Percentiles rank a stretch among this genome's conserved stretches.
phyloP scores from a whole-genome alignment of 2,329 filamentous ascomycete species.

The Simplicillium aogashimaense region DNA sequence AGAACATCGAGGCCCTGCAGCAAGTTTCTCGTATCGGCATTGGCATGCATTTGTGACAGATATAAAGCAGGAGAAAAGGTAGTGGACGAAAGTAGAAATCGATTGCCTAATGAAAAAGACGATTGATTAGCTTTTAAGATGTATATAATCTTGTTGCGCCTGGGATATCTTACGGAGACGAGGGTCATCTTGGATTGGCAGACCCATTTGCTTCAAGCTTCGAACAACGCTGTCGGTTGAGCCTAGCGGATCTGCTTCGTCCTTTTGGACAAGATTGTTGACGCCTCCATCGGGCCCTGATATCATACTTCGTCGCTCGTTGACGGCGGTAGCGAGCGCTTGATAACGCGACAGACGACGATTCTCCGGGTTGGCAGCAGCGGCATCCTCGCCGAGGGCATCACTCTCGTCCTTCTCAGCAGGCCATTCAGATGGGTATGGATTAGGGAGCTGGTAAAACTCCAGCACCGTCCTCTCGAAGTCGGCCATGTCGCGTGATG shows the following conservation, averaged over 20 bases:
- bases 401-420: constrained; percentile 63
- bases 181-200: constrained; percentile 76
- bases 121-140: neutral
- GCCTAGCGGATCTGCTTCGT: constrained; percentile 90
- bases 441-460: constrained; percentile 75
- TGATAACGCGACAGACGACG: constrained; percentile 73
- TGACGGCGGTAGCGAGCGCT: constrained; percentile 67
- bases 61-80: constrained; percentile 90
- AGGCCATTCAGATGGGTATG: constrained; percentile 80
- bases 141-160: neutral
- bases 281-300: constrained; percentile 61
- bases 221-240: constrained; percentile 77
- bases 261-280: constrained; percentile 74
- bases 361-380: constrained; percentile 34
- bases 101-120: constrained; percentile 51
- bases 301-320: constrained; percentile 53
- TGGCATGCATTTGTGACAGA: constrained; percentile 81
- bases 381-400: constrained; percentile 49
- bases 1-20: constrained; percentile 76
- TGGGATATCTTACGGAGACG: constrained; percentile 53
- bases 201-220: constrained; percentile 63
- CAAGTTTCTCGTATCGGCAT: constrained; percentile 72
- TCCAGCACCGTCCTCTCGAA: constrained; percentile 70
- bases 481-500: constrained; percentile 46
- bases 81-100: constrained; percentile 90